These are phyloP conservation scores for Ascochyta fabae DNA, from an alignment of 2,329 filamentous ascomycete genomes.

Conservation along the genomic window DNA sequence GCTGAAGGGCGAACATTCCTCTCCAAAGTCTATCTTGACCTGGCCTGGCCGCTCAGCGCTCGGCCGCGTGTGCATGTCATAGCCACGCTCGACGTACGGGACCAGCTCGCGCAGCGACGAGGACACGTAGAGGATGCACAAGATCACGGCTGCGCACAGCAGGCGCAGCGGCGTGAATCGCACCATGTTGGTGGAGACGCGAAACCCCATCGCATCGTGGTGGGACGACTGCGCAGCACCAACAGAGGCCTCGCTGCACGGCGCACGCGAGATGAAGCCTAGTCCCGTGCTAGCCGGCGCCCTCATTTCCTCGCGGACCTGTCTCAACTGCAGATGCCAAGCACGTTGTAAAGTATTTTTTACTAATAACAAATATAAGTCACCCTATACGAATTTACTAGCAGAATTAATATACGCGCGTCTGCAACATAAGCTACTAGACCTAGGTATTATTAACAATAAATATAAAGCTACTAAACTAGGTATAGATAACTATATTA, in stretches of 20 bases:
- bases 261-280: conserved; percentile 7
- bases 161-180: conserved; percentile 46
- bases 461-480: too few species aligned
- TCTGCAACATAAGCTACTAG: too few species aligned
- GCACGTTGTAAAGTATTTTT: too few species aligned
- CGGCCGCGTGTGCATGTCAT: conserved; percentile 38
- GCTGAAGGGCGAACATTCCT: conserved; percentile 43
- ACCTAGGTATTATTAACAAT: too few species aligned
- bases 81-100: conserved; percentile 39
- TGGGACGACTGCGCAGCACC: conserved; percentile 2
- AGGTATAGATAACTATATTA: too few species aligned
- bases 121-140: conserved; percentile 32
- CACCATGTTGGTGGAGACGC: conserved; percentile 42
- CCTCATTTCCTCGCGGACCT: neutral
- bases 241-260: conserved; percentile 1
- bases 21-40: conserved; percentile 34
- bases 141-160: conserved; percentile 36
- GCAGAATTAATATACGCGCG: too few species aligned
- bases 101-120: conserved; percentile 31
- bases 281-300: neutral
- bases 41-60: conserved; percentile 27
- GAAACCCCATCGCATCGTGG: conserved; percentile 16
- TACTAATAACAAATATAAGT: too few species aligned
- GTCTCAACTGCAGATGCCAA: too few species aligned
- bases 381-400: too few species aligned